Base-by-base conservation (phyloP, 164 flowering plant genomes). In the Piper longum region DNA sequence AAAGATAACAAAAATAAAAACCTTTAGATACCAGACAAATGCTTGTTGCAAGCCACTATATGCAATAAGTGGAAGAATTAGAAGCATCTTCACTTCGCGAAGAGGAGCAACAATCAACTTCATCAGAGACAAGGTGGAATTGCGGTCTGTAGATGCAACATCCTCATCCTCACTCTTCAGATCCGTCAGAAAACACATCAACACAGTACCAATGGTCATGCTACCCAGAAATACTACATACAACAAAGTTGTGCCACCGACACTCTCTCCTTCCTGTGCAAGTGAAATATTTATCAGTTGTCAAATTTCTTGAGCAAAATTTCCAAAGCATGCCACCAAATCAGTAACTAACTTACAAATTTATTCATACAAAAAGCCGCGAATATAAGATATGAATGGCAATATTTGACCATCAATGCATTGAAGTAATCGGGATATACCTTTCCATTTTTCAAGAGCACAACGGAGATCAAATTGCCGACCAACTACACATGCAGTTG, bases 31-130 rank as follows among this genome's bases (percentile, higher is more conserved):
- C 99, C 96, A 90, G 39, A 90, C 95, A 84, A 93, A 93, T 67
- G 97, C 92, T 74, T 84, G 92, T 69, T 93, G 99, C 66, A 93
- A 74, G 64, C 99, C 99, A n/a, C 97, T 87, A 77, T 90, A 93
- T 56, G 84, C 85, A 66, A 93, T 75, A 51, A 90, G 90, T 41
- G 99, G 99, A 61, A 93, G 80, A 62, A 84, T 76, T 73, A 93
- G 74, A 54, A 88, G 76, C 85, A 90, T 83, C 69, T 85, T 76
- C 62, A 63, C 69, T 71, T 88, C 85, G 56, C 69, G 64, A 60
- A 90, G 71, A n/a, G 87, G 92, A 64, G 80, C 68, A 66, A 80
- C 61, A 13, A 82, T 71, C 66, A 77, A 71, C 70, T 73, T 81
- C 39, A 67, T 67, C 17, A 83, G 67, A 26, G 87, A 78, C 12